These are phyloP conservation scores for Lablab purpureus DNA, from an alignment of 306 rosid genomes.

Conservation along the genomic window DNA sequence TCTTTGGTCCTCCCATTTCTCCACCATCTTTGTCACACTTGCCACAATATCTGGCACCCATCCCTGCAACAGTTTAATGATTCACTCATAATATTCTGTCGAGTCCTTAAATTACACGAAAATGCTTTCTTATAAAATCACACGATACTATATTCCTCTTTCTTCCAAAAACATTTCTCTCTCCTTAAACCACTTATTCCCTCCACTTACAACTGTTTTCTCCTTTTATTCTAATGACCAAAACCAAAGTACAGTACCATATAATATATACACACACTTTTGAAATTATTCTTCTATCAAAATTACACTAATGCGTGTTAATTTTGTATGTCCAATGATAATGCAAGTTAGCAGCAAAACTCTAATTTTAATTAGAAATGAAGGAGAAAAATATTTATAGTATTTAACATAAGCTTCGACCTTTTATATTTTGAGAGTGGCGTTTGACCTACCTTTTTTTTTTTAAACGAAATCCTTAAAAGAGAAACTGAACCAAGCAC, in stretches of 20 bases:
- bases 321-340: not conserved
- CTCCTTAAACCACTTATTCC: not conserved
- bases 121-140: not conserved
- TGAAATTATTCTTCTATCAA: no score
- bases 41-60: constrained; percentile 83
- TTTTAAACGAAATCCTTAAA: no score
- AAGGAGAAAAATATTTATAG: no score
- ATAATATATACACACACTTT: not conserved
- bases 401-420: not conserved
- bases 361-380: not conserved
- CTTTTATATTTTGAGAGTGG: not conserved
- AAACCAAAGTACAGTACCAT: not conserved
- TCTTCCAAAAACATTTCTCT: not conserved
- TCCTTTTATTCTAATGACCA: not conserved
- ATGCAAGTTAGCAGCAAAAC: not conserved
- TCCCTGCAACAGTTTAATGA: constrained; percentile 47
- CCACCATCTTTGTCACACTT: constrained; percentile 58
- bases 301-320: not conserved
- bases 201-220: no score
- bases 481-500: not conserved
- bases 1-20: constrained; percentile 65
- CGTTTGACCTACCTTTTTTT: not conserved
- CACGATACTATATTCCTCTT: not conserved
- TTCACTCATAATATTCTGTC: not conserved
- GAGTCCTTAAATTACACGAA: not conserved